A percentile compares a stretch with the other conserved stretches of the same genome.
phyloP scores from a whole-genome alignment of 225 moss, liverwort and hornwort genomes.

The Climacium dendroides region DNA sequence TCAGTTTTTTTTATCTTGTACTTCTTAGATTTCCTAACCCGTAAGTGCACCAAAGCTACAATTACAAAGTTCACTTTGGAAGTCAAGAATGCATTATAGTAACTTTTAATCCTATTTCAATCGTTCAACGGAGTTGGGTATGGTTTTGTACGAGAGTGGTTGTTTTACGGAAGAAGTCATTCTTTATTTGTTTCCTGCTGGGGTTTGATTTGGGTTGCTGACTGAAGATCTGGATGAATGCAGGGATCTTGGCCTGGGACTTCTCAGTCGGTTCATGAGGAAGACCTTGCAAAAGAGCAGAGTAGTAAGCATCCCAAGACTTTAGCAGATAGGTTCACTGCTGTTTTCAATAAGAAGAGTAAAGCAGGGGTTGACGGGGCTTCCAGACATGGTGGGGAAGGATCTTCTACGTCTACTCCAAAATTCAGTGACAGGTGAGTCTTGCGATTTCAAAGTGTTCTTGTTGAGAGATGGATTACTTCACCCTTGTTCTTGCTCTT shows the following conservation, averaged over 20 bases:
- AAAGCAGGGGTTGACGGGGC: constrained; percentile 5
- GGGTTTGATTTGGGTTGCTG: neutral
- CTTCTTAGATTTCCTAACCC: neutral
- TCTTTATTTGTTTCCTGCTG: neutral
- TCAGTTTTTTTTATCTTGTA: neutral
- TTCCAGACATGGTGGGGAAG: constrained; percentile 19
- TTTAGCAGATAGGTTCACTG: constrained; percentile 45
- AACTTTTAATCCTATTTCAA: neutral
- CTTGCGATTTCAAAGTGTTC: neutral
- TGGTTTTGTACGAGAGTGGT: neutral
- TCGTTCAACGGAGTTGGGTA: neutral
- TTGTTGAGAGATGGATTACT: neutral
- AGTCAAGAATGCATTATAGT: neutral
- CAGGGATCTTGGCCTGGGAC: constrained; percentile 22
- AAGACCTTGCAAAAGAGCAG: constrained; percentile 36
- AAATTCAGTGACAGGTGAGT: constrained; percentile 26
- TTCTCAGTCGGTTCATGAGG: constrained; percentile 17
- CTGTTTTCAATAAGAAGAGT: constrained; percentile 55
- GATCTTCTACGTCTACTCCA: constrained; percentile 20
- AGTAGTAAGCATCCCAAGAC: constrained; percentile 27
- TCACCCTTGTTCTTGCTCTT: neutral
- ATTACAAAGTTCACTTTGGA: neutral
- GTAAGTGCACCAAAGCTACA: neutral
- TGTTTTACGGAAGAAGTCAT: neutral
- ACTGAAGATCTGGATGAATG: neutral